Base-by-base conservation (phyloP, 495 filamentous ascomycete species). In the Cenococcum geophilum region DNA sequence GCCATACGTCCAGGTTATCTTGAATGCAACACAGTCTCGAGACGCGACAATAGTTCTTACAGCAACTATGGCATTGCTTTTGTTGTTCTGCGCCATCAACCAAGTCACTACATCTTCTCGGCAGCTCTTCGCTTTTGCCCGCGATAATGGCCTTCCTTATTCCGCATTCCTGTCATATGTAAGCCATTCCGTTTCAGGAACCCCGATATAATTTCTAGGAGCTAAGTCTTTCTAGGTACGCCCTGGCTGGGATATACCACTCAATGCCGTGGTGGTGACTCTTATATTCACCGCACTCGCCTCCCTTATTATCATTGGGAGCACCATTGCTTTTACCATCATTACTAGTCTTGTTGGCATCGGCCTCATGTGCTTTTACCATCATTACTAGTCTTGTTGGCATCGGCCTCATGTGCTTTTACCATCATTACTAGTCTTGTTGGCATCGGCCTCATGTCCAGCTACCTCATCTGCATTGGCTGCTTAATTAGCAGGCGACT, bases 231-330 rank as follows among this genome's bases (percentile, higher is more conserved):
- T 32, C 27, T 6, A 61, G 58, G 70, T 76, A 21, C 58, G 70
- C 27, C 65, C 63, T 20, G 67, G 70, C 52, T 78, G 66, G 55
- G 74, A 77, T 51, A 75, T 87, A 35, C 83, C 80, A 12, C 65
- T 79, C 52, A 79, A 32, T 32, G 27, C 27, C 6, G 27, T 32
- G 27, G 27, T 32, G 27, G 27, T 32, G 16, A 32, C 27, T 5
- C 73, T 79, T 57, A 59, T 69, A 40, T 73, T 79, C 52, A 79
- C 82, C 14, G 75, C 78, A 57, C 66, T 83, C 35, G 71, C 86
- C 1, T 82, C 81, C 0, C 69, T 83, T 21, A 83, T 86, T 68
- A 83, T 82, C 61, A 76, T 85, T 57, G 83, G 80, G 21, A 83
- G 80, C 0, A 60, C 74, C 3, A 72, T 76, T 8, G 82, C 80